Percentiles rank a stretch among this genome's conserved stretches.
These are phyloP conservation scores for Rhododendron simsii DNA, from an alignment of 148 eudicot genomes.

Conservation along the genomic window DNA sequence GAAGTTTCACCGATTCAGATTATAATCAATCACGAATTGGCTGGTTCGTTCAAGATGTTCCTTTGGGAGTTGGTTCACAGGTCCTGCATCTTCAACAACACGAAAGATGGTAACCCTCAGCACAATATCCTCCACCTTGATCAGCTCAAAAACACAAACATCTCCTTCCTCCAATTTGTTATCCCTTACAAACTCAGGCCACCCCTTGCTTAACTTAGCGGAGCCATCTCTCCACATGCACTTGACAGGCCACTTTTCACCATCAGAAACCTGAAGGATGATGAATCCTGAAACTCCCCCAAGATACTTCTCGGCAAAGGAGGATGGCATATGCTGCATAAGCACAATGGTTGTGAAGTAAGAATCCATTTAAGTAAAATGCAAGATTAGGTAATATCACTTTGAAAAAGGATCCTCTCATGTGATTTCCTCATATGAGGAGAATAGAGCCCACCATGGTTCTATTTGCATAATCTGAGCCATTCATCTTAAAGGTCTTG, in stretches of 20 bases:
- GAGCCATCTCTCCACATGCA: constrained; percentile 18
- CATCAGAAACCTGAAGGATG: constrained; percentile 24
- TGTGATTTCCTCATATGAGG: background rate
- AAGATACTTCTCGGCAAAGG: constrained; percentile 27
- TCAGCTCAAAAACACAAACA: constrained; percentile 41
- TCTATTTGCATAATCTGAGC: background rate
- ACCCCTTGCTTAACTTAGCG: constrained; percentile 27
- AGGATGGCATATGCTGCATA: constrained; percentile 27
- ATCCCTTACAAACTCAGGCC: constrained; percentile 36
- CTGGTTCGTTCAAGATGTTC: background rate
- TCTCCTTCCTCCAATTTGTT: constrained; percentile 34
- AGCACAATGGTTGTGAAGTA: background rate
- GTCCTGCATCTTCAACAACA: constrained; percentile 7
- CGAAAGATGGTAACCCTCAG: constrained; percentile 22
- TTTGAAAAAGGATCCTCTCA: background rate
- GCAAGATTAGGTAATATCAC: background rate
- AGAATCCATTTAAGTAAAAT: background rate
- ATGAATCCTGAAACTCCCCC: constrained; percentile 8
- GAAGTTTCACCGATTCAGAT: constrained; percentile 12
- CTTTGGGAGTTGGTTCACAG: constrained; percentile 13
- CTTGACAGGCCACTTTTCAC: constrained; percentile 28
- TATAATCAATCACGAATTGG: constrained; percentile 3
- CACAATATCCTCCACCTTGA: constrained; percentile 18
- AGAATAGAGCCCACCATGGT: background rate
- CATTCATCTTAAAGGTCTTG: background rate